Base-by-base conservation (phyloP, 164 flowering plant species). In the Pachysandra terminalis region DNA sequence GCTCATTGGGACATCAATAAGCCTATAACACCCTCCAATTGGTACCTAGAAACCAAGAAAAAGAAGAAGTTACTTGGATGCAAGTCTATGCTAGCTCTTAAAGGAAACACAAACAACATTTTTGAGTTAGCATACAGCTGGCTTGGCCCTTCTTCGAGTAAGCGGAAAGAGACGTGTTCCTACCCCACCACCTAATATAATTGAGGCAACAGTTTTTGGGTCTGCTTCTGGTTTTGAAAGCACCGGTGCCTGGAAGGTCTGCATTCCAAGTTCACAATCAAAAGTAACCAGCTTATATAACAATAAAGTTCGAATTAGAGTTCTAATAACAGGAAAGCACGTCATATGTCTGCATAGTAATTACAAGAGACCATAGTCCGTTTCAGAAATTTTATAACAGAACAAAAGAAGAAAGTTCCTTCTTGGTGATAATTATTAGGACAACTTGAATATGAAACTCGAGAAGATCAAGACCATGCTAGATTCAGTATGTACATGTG, bases 1-100 rank as follows among this genome's bases (percentile, higher is more conserved):
- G 81, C 97, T 95, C 97, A 91, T 91, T 14, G 97, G 98, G 28
- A 95, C 90, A 71, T 95, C 98, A 65, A 95, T 90, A 27, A 95
- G 94, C 81, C 88, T 82, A 65, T 92, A 92, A 78, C 96, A 90
- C 32, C 98, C 98, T 41, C 96, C 97, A 61, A 95, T 86, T 14
- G 98, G 97, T 52, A 95, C 97, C 97, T 95, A 62, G 5, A 41
- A 24, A 61, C 28, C 35, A 66, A 55, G 28, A 27, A 62, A 37
- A 25, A 5, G 58, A 52, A 24, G 32, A 16, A 7, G 21, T 52
- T 28, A 53, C 12, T n/a, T 8, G 19, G 45, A n/a, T n/a, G 35
- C 22, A 53, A 23, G 25, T 12, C 41, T 53, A 3, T 23, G 23
- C 9, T 22, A 41, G 19, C 56, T 40, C 40, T 48, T 9, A 40